Base-by-base conservation (phyloP, 2,329 filamentous ascomycete species). In the Myriangium duriaei region DNA sequence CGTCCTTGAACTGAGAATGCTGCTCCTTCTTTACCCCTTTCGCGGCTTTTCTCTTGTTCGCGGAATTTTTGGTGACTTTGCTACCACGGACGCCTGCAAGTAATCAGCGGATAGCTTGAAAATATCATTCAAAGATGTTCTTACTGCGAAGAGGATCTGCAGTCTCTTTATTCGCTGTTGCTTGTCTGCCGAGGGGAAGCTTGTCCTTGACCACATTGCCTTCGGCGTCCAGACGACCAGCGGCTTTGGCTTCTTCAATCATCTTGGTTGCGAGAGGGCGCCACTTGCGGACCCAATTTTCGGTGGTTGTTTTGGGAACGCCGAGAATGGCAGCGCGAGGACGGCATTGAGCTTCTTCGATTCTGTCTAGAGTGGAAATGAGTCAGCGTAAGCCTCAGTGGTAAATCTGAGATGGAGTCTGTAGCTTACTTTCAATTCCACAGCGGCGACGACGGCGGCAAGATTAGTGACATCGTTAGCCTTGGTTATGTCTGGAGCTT, bases 261-360 rank as follows among this genome's bases (percentile, higher is more conserved):
- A 34, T 10, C 16, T 34, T 34, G 5, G 14, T 15, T 11, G n/a
- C 16, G 9, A 16, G 10, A 9, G 32, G 32, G 9, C 16, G 12
- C 32, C 32, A 34, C 12, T 34, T 34, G 21, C n/a, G 15, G 28
- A 37, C 26, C 26, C 26, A 31, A 3, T 24, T 12, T 16, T 37
- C 34, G 2, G 30, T 16, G 6, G 34, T 37, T 7, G 34, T 37
- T 14, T 37, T 30, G 21, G 28, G 28, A 5, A 37, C 24, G 5
- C 16, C 28, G 11, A 30, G 11, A 2, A 37, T 9, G 15, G 13
- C 34, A 5, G 33, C 33, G 6, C n/a, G n/a, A n/a, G n/a, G n/a
- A n/a, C n/a, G n/a, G n/a, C n/a, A n/a, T n/a, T n/a, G n/a, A n/a
- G n/a, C n/a, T n/a, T n/a, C n/a, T n/a, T n/a, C n/a, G n/a, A n/a